Conservation (phyloP, 2,329 filamentous ascomycete species). For the Pseudogymnoascus sp. region DNA sequence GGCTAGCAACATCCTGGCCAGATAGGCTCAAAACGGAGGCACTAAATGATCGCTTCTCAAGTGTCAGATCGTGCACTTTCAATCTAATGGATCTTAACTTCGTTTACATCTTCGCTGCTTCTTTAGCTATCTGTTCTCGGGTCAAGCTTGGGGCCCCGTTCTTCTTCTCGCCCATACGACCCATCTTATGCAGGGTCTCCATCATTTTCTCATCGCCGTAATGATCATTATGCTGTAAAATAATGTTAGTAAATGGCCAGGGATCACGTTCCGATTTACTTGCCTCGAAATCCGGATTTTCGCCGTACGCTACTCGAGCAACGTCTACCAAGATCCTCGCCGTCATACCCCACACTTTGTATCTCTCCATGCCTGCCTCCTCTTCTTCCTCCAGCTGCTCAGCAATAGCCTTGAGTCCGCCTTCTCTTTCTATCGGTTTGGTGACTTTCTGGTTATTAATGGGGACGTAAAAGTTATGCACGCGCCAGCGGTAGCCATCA, state of each 20-base stretch:
- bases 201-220: conserved; percentile 56
- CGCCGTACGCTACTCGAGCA: conserved; percentile 72
- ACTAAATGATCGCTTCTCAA: neutral
- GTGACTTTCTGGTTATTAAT: conserved; percentile 62
- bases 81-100: conserved; percentile 5
- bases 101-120: conserved; percentile 1
- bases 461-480: conserved; percentile 91
- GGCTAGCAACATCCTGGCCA: neutral
- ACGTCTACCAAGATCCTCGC: conserved; percentile 83
- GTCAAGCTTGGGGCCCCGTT: conserved; percentile 20
- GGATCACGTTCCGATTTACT: conserved; percentile 1
- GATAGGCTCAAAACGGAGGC: neutral
- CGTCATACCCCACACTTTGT: conserved; percentile 93
- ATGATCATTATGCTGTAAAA: conserved; percentile 24
- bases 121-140: neutral
- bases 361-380: conserved; percentile 45
- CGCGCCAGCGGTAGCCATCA: conserved; percentile 60
- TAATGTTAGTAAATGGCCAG: conserved; percentile 6
- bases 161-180: conserved; percentile 42
- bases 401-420: conserved; percentile 37
- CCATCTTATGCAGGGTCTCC: conserved; percentile 44
- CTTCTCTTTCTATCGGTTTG: conserved; percentile 40
- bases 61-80: neutral
- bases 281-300: conserved; percentile 74
- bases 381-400: conserved; percentile 40